Evolutionary conservation across 139 green algal species (phyloP).

Genomic region (Diplosphaera chodatii): DNA sequence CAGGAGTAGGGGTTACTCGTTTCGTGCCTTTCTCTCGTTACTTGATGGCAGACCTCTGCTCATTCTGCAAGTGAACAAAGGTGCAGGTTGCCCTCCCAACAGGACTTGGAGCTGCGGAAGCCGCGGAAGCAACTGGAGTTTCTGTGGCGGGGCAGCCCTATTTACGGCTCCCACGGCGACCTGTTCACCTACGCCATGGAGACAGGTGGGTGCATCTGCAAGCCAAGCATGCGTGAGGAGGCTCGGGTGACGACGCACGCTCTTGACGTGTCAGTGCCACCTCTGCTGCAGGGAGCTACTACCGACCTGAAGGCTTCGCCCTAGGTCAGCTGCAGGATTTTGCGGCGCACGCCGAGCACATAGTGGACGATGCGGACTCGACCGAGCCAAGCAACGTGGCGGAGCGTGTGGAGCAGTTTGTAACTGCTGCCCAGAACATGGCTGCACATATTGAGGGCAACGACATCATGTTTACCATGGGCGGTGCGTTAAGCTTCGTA

Average conservation of each 20-base stretch:
- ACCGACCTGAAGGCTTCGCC: neutral
- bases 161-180: neutral
- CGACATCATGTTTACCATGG: slow-evolving; percentile 83
- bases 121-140: slow-evolving; percentile 50
- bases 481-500: too few relatives aligned
- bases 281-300: neutral
- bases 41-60: too few relatives aligned
- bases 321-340: neutral
- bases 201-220: neutral
- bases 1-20: too few relatives aligned
- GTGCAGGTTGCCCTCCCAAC: too few relatives aligned
- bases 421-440: slow-evolving; percentile 19
- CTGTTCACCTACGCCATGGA: neutral
- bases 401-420: slow-evolving; percentile 68
- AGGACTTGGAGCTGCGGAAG: slow-evolving; percentile 39
- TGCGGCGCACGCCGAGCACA: neutral
- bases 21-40: too few relatives aligned
- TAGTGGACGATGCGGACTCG: neutral
- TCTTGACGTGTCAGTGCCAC: too few relatives aligned
- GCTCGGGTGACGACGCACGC: too few relatives aligned
- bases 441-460: slow-evolving; percentile 21
- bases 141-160: slow-evolving; percentile 50
- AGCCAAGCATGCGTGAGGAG: too few relatives aligned
- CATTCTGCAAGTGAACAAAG: too few relatives aligned
- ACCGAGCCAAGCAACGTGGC: slow-evolving; percentile 60